Evolutionary conservation across 805 yeast species (phyloP).

Genomic region (Kluyveromyces nonfermentans): DNA sequence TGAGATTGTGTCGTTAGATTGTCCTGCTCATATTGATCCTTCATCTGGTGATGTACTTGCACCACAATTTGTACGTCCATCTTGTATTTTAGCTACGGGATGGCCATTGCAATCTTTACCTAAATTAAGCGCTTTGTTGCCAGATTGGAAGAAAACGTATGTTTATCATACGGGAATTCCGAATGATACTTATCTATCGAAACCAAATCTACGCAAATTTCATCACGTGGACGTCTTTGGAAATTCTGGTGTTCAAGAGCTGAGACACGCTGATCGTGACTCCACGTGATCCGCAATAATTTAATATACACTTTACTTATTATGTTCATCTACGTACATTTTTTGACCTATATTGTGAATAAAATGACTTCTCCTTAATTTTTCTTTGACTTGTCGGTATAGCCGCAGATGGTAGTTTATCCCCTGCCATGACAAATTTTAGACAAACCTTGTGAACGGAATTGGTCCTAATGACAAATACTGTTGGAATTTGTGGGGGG

Average conservation of each 20-base stretch:
- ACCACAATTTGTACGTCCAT: constrained; percentile 2
- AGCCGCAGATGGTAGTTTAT: too few relatives aligned
- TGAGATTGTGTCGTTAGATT: constrained; percentile 1
- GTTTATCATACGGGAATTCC: constrained; percentile 3
- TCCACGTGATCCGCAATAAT: not conserved
- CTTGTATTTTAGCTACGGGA: constrained; percentile 2
- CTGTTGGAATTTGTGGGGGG: too few relatives aligned
- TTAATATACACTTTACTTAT: too few relatives aligned
- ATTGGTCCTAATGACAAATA: too few relatives aligned
- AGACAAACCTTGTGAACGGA: too few relatives aligned
- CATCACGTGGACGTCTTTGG: constrained; percentile 2
- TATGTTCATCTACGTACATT: too few relatives aligned
- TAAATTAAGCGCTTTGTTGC: constrained; percentile 1
- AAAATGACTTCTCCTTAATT: too few relatives aligned
- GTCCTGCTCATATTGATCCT: constrained; percentile 4
- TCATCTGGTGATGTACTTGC: constrained; percentile 3
- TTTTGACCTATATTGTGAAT: too few relatives aligned
- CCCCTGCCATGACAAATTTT: too few relatives aligned
- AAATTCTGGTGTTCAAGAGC: constrained; percentile 1
- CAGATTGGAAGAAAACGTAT: constrained; percentile 3
- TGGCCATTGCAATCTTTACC: constrained; percentile 4
- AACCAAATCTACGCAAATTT: constrained; percentile 2
- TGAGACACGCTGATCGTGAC: not conserved
- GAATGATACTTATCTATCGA: constrained; percentile 1
- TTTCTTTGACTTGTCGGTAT: too few relatives aligned